These are phyloP conservation scores for Histomonas meleagridis DNA, from an alignment of 208 protist species.

Conservation along the genomic window DNA sequence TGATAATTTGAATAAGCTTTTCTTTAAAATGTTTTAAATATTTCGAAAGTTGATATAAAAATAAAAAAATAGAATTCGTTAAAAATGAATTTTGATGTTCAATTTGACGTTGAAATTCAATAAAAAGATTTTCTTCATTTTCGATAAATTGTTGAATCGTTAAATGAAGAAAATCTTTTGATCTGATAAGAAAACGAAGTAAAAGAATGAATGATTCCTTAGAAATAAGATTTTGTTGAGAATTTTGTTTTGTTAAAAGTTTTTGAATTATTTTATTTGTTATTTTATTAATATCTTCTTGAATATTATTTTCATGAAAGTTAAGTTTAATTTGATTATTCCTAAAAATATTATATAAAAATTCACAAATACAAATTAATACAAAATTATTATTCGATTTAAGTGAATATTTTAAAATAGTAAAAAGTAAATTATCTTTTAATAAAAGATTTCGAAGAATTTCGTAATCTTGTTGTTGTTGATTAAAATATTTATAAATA, in stretches of 20 bases:
- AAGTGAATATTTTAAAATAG: neutral
- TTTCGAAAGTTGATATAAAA: neutral
- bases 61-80: neutral
- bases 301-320: no score
- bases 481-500: conserved; percentile 3
- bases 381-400: neutral
- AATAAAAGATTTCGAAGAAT: neutral
- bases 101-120: conserved; percentile 3
- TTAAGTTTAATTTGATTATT: no score
- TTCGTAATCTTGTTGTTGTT: neutral
- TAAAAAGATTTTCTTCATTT: conserved; percentile 3
- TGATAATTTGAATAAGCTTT: neutral
- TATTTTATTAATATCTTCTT: no score
- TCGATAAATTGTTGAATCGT: neutral
- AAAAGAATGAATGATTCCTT: neutral
- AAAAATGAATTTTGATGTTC: neutral
- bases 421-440: neutral
- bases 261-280: no score
- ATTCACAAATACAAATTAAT: neutral
- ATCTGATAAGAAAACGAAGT: neutral
- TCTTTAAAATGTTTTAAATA: neutral
- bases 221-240: no score
- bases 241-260: no score
- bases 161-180: neutral
- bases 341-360: neutral